Percentiles rank a stretch among this genome's conserved stretches.
Evolutionary conservation across 805 yeast species (phyloP).

Genomic region (Metschnikowia gelsemii): DNA sequence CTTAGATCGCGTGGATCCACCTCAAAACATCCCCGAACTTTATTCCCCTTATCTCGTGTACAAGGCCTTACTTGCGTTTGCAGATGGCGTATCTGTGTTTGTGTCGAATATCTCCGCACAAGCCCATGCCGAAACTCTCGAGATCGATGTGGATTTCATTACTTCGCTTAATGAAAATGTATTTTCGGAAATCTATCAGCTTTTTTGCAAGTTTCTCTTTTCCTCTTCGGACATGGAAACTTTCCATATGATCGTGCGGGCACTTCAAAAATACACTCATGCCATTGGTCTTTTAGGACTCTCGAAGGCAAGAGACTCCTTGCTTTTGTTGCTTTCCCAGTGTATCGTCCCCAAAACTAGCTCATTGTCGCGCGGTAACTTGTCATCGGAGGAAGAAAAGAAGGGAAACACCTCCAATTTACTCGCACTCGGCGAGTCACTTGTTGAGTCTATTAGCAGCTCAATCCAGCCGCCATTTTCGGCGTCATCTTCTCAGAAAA

Average conservation of each 20-base stretch:
- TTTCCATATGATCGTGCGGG: conserved; percentile 65
- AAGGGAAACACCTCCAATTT: conserved; percentile 17
- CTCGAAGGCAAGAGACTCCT: conserved; percentile 53
- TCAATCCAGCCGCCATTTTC: conserved; percentile 30
- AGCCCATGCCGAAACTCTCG: conserved; percentile 26
- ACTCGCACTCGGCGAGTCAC: conserved; percentile 48
- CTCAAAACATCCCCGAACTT: conserved; percentile 54
- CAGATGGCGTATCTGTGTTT: conserved; percentile 67
- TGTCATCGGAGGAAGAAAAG: conserved; percentile 4
- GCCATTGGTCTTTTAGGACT: conserved; percentile 75
- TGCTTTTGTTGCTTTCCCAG: conserved; percentile 29
- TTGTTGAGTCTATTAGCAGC: conserved; percentile 52
- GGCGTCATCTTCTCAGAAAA: neutral
- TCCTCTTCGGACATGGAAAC: conserved; percentile 68
- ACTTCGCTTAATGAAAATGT: conserved; percentile 32
- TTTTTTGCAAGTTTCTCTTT: conserved; percentile 49
- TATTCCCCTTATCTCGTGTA: conserved; percentile 60
- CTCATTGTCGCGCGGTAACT: too few relatives aligned
- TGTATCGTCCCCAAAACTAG: conserved; percentile 42
- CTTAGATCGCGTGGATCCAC: conserved; percentile 80
- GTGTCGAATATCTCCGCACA: conserved; percentile 44
- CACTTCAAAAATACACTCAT: conserved; percentile 79
- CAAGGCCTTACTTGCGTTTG: conserved; percentile 49
- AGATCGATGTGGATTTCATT: conserved; percentile 36
- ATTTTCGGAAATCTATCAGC: conserved; percentile 26